Evolutionary conservation across 1,139 yeast genomes (phyloP), one percentile per base, ranked within the genome.

Genomic region (Candida sp.): DNA sequence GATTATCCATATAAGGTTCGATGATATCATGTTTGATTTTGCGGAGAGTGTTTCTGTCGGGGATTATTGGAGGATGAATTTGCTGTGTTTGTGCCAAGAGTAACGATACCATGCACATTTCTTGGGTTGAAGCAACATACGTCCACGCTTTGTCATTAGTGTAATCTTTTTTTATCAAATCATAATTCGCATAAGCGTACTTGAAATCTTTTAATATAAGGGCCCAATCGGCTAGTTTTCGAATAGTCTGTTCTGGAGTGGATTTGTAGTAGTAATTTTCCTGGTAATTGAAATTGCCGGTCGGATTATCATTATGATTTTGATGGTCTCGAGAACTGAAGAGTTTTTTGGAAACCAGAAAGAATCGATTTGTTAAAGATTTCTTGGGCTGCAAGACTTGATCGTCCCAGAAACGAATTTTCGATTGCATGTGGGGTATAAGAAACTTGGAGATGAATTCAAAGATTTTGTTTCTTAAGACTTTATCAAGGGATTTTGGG

Each of bases 211-310:
- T 80, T 22, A 91, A 67, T 80, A 93, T 87, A 54, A 93, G 79
- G 5, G 93, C 82, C 89, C 96, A 89, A 61, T 93, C 99, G 0
- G 96, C 98, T 36, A 93, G 68, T 56, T 87, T 86, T 41, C 98
- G 70, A 30, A 90, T 73, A 39, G 80, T 75, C 53, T 89, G 88
- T 55, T 90, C 97, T 0, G 86, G 79, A 0, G 91, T 73, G 1
- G 81, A 66, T 40, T 78, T 77, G 43, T 75, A 68, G 58, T 87
- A 87, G 48, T 68, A 79, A 33, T 77, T 79, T 29, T 72, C 74
- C n/a, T 61, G 62, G 22, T 70, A 54, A 54, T 80, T 79, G 50
- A 60, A 73, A 21, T 37, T 37, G 4, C 65, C 46, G 5, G 59
- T 50, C 5, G 63, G 46, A 12, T 43, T 29, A 9, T 43, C 38